Base-by-base conservation (phyloP, 805 yeast genomes). In the Pichia thaimueangensis region DNA sequence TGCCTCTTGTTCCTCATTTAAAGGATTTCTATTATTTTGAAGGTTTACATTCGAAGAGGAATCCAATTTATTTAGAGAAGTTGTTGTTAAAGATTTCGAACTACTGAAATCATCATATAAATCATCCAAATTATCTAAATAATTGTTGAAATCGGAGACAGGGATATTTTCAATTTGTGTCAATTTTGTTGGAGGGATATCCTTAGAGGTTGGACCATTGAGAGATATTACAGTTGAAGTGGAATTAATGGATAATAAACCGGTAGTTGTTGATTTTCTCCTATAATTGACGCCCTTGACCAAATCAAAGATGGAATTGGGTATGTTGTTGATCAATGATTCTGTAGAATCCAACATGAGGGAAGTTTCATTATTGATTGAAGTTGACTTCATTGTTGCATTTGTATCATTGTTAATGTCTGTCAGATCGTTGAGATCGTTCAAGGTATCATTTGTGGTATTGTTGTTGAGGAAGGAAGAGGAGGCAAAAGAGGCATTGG, bases 151-250 rank as follows among this genome's bases (percentile, higher is more conserved):
- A 20, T 63, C 66, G 1, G 64, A 57, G 31, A 68, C 64, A 45
- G 72, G 61, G 6, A 73, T 69, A 38, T 66, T 69, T 17, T 67
- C 67, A 4, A 80, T 57, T 25, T 74, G 76, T 4, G 82, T 66
- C 30, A 91, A 65, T 37, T 73, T 78, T 10, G 87, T 81, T 20
- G 82, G 87, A 0, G 97, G 96, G 10, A 91, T 91, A 55, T 93
- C 97, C 38, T 73, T 71, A 2, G 74, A 68, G 0, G 96, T 82
- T 0, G 98, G 97, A 7, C 77, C 72, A 31, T 67, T 67, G 21
- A 82, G 56, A 49, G 71, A 72, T 25, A 74, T 59, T 9, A 70
- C 70, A 6, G 66, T 58, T 0, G 77, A 70, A 10, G 64, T 59
- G 39, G 64, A 60, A 15, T 44, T 49, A 11, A 56, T 49, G 17